Percentiles rank a stretch among this genome's conserved stretches.
phyloP scores from a whole-genome alignment of 2,329 filamentous ascomycete species.

The Bimuria novae-zelandiae region DNA sequence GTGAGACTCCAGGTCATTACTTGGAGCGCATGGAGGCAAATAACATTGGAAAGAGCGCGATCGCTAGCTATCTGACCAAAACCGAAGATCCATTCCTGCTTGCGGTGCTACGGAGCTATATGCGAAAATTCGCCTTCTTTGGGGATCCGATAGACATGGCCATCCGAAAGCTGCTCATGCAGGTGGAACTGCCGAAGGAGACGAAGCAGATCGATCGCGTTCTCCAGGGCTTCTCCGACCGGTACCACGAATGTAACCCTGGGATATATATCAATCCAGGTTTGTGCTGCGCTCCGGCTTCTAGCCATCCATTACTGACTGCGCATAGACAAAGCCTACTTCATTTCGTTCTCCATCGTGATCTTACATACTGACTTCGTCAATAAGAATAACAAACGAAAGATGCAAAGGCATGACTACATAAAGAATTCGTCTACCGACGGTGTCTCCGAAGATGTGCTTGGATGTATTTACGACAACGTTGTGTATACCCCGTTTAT shows the following conservation, averaged over 20 bases:
- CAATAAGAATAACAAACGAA: conserved; percentile 99
- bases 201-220: conserved; percentile 98
- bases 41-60: conserved; percentile 75
- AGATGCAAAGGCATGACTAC: conserved; percentile 97
- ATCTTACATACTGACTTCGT: conserved; percentile 99
- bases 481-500: conserved; percentile 98
- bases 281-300: conserved; percentile 32
- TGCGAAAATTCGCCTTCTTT: conserved; percentile 93
- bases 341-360: conserved; percentile 93
- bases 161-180: conserved; percentile 92
- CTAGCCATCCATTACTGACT: conserved; percentile 21
- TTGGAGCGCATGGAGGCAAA: conserved; percentile 80
- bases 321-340: conserved; percentile 82
- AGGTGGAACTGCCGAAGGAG: conserved; percentile 93
- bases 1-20: conserved; percentile 89
- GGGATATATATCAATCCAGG: conserved; percentile 84
- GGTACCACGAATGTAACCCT: conserved; percentile 97
- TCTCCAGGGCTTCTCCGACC: conserved; percentile 89
- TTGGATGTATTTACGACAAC: conserved; percentile 98
- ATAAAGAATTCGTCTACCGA: conserved; percentile 92
- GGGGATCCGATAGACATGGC: conserved; percentile 98
- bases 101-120: conserved; percentile 87
- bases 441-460: conserved; percentile 85
- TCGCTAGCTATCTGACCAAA: conserved; percentile 87
- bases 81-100: conserved; percentile 82